Conservation (phyloP, 2,329 filamentous ascomycete genomes). For the Chalara sp. region DNA sequence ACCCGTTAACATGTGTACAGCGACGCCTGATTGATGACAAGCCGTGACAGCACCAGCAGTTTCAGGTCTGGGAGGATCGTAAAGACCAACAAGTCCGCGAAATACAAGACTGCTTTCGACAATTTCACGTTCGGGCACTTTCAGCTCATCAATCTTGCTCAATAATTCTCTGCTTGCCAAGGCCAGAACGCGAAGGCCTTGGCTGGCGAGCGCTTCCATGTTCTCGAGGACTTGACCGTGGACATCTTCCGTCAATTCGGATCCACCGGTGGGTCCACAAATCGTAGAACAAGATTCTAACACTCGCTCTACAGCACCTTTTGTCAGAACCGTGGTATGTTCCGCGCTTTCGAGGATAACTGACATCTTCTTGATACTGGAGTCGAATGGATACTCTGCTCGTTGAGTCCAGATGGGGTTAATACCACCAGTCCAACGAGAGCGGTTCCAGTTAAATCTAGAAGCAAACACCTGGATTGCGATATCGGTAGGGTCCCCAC, state of each 20-base stretch:
- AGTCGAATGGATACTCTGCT: conserved; percentile 69
- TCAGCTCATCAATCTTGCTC: conserved; percentile 26
- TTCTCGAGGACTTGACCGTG: conserved; percentile 53
- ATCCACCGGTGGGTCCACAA: conserved; percentile 33
- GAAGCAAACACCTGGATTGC: conserved; percentile 69
- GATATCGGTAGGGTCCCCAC: conserved; percentile 65
- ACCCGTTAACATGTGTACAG: conserved; percentile 76
- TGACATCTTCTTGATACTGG: conserved; percentile 70
- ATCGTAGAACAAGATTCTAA: conserved; percentile 54
- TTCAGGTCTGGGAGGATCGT: conserved; percentile 51
- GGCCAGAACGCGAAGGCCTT: conserved; percentile 63
- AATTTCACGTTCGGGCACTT: conserved; percentile 43
- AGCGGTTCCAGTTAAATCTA: conserved; percentile 58
- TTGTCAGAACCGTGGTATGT: conserved; percentile 47
- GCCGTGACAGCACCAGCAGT: conserved; percentile 49
- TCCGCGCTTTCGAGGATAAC: conserved; percentile 51
- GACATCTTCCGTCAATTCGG: conserved; percentile 45
- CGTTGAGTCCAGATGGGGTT: conserved; percentile 48
- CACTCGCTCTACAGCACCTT: conserved; percentile 65
- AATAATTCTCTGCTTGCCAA: conserved; percentile 42
- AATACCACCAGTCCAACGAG: conserved; percentile 42
- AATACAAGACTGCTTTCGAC: conserved; percentile 67
- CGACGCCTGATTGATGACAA: conserved; percentile 61
- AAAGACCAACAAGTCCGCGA: conserved; percentile 58
- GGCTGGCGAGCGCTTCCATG: conserved; percentile 60